Evolutionary conservation across 2,329 filamentous ascomycete species (phyloP).

Genomic region (Sporothrix dimorphospora): DNA sequence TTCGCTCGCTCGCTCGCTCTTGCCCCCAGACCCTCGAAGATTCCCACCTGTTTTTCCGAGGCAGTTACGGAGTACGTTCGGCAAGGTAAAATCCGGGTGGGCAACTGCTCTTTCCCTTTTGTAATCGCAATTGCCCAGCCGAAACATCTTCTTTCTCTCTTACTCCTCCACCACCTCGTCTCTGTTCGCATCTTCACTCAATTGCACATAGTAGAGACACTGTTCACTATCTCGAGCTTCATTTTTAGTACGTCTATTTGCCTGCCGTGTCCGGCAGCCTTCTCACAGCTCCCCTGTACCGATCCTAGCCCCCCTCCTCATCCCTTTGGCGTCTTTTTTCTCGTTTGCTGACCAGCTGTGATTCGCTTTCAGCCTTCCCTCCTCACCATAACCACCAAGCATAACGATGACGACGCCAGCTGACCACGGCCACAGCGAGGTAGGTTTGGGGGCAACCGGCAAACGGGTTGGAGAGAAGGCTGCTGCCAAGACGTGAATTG

Average conservation of each 20-base stretch:
- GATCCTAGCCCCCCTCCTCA: background rate
- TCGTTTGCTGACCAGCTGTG: background rate
- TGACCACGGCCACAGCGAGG: conserved; percentile 41
- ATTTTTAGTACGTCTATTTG: background rate
- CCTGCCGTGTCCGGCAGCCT: background rate
- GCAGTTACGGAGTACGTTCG: background rate
- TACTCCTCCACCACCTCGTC: background rate
- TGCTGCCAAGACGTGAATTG: background rate
- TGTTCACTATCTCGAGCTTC: background rate
- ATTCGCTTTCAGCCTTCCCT: background rate
- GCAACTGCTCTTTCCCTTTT: background rate
- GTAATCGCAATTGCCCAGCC: background rate
- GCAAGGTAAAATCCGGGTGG: conserved; percentile 6
- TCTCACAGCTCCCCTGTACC: background rate
- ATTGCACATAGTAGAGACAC: background rate
- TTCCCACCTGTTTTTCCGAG: background rate
- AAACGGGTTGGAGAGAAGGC: background rate
- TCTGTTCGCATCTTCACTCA: background rate
- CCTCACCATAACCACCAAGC: background rate
- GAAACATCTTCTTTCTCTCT: background rate
- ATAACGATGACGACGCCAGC: conserved; percentile 43
- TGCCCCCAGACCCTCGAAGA: background rate
- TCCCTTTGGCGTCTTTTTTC: background rate
- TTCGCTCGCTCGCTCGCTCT: background rate
- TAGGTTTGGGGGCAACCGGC: background rate